Evolutionary conservation across 345 rosid genomes (phyloP), one percentile per base, ranked within the genome.

Genomic region (Citrus reticulata): DNA sequence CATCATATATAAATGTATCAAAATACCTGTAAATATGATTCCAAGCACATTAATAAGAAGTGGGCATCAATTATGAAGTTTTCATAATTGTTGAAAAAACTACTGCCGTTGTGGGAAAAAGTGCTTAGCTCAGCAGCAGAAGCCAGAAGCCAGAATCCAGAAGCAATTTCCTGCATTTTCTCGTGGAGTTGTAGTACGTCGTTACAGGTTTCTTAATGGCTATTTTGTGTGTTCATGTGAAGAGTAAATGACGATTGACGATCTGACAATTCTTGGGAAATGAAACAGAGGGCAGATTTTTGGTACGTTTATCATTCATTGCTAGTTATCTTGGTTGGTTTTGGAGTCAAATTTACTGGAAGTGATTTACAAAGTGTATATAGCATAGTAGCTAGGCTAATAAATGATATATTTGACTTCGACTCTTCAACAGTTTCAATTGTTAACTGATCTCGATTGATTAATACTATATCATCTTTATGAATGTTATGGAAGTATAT

Each of bases 331-430:
- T 34, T 34, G 6, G 2, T 17, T 17, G 6, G 20, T 51, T 51
- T 13, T 95, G 98, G 98, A 76, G 77, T 86, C 95, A 91, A 20
- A 86, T 4, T 16, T 51, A 51, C 22, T 17, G 57, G 0, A 51
- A 51, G 22, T 17, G 57, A 51, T 51, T 51, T 93, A 10, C 51
- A 11, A 42, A 42, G 51, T 11, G 16, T 42, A 10, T 2, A 42
- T 42, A 42, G 49, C 49, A 42, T 42, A 42, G 1, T 42, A 42
- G 51, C 1, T 11, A 42, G 16, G 51, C 13, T 42, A 42, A 42
- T 42, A 42, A 42, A 42, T 42, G 51, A 11, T 9, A 42, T 42
- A 42, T 42, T 42, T 42, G 4, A 11, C 51, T 42, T 10, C 51
- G 14, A 9, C 49, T 10, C 49, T 10, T 42, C 49, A 42, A 42